Conservation (phyloP, 768 basidiomycete genomes). For the Tricholoma saponaceum region DNA sequence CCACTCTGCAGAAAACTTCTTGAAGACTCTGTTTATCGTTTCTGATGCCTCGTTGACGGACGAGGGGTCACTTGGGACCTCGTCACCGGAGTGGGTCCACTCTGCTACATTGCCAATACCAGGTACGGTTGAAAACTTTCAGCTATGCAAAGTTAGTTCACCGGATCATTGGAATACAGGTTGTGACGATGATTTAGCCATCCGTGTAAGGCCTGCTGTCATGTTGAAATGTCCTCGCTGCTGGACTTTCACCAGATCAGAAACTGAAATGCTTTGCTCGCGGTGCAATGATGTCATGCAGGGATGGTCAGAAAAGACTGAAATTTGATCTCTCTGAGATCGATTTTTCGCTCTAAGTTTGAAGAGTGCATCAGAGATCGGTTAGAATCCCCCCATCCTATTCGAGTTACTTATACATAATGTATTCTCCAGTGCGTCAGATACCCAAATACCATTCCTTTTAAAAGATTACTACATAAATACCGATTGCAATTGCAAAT, state of each 20-base stretch:
- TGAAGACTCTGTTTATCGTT: slow-evolving; percentile 78
- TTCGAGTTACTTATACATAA: no score
- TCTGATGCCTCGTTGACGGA: slow-evolving; percentile 60
- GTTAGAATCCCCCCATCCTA: no score
- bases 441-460: no score
- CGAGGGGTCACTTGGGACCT: slow-evolving; percentile 35
- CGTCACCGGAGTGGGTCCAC: slow-evolving; percentile 48
- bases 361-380: no score
- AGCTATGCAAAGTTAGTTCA: slow-evolving; percentile 1
- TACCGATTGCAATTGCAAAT: no score
- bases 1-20: slow-evolving; percentile 45
- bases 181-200: slow-evolving; percentile 30
- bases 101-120: slow-evolving; percentile 36
- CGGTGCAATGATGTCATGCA: slow-evolving; percentile 47
- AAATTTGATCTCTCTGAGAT: background rate
- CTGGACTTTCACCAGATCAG: slow-evolving; percentile 69
- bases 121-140: slow-evolving; percentile 29
- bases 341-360: no score
- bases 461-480: no score
- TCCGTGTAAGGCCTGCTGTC: slow-evolving; percentile 61
- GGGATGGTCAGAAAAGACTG: background rate
- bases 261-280: slow-evolving; percentile 52
- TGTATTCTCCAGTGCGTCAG: no score
- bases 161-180: slow-evolving; percentile 11
- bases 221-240: slow-evolving; percentile 83